Conservation (phyloP, 2,329 filamentous ascomycete species). For the Aspergillus puulaauensis region DNA sequence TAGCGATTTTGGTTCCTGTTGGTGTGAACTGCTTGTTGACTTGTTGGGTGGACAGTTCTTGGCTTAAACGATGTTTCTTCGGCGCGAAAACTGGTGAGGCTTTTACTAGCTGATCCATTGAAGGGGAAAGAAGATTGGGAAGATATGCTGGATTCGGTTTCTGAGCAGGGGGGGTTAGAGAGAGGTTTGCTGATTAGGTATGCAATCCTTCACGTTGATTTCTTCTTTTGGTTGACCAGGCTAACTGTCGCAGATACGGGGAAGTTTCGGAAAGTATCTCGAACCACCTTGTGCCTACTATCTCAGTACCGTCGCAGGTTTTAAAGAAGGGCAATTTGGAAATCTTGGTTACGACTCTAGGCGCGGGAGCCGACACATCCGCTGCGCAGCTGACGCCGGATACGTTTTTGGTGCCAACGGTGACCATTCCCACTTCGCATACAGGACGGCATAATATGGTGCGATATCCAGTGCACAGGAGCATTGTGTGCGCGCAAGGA, state of each 20-base stretch:
- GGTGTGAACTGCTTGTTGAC: neutral
- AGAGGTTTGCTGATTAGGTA: constrained; percentile 66
- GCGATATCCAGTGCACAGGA: constrained; percentile 80
- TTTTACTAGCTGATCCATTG: constrained; percentile 71
- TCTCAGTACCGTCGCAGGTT: constrained; percentile 56
- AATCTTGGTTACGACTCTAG: constrained; percentile 57
- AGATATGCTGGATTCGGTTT: constrained; percentile 51
- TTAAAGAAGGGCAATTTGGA: constrained; percentile 60
- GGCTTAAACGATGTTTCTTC: constrained; percentile 50
- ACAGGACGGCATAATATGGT: constrained; percentile 66
- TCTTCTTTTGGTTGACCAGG: neutral
- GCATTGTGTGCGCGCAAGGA: constrained; percentile 71
- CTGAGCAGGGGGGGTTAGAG: constrained; percentile 45
- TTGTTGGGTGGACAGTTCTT: constrained; percentile 41
- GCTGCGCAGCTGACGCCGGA: constrained; percentile 55
- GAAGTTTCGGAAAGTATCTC: constrained; percentile 49
- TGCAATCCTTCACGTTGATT: constrained; percentile 9
- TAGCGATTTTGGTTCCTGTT: neutral
- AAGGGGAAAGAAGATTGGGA: constrained; percentile 66
- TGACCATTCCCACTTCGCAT: constrained; percentile 67
- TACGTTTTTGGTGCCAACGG: constrained; percentile 69
- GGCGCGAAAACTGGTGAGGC: constrained; percentile 62
- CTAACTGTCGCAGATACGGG: constrained; percentile 49
- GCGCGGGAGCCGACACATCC: constrained; percentile 49
- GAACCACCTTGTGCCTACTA: constrained; percentile 53